Base-by-base conservation (phyloP, 768 basidiomycete species). In the Suillus tomentosus region DNA sequence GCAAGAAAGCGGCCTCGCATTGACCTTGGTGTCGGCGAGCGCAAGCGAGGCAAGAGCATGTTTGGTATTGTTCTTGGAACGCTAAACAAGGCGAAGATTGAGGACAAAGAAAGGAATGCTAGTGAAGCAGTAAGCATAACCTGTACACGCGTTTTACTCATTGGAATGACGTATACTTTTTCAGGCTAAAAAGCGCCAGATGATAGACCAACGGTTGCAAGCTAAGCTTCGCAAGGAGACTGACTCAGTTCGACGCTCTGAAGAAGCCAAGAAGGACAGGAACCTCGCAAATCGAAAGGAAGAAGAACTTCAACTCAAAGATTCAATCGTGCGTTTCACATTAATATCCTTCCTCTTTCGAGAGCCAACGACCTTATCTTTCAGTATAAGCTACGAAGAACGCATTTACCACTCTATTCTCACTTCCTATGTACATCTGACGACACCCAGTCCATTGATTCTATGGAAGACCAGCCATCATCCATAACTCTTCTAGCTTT, bases 201-300 rank as follows among this genome's bases (percentile, higher is more conserved):
- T 90, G 73, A 90, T 90, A 73, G 92, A 94, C 74, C 88, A 91
- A 75, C 87, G 91, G 80, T 82, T 94, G 80, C 91, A 93, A 81
- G 82, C 82, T 79, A 94, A 92, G 79, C 84, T 94, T 67, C 84
- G 85, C 74, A 90, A 88, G 83, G 92, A 94, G 76, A 91, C 89
- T 82, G 91, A 91, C 77, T 82, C 88, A 81, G 91, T 94, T 79
- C 86, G 91, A 75, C 84, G 88, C 76, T 87, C 89, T 69, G 92
- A 92, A 81, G 91, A 94, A 78, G 89, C 88, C 65, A 92, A 92
- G 79, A 91, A 91, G 76, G 90, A 92, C 78, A 91, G 91, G 77
- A 85, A 85, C 57, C 66, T 73, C 45, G 90, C 92, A 54, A 91
- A 87, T 75, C 81, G 91, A 66, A 92, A 86, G 75, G 92, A 94